A percentile compares a stretch with the other conserved stretches of the same genome.
These are phyloP conservation scores for Xylariaceae sp. DNA, from an alignment of 2,329 filamentous ascomycete genomes.

Conservation along the genomic window DNA sequence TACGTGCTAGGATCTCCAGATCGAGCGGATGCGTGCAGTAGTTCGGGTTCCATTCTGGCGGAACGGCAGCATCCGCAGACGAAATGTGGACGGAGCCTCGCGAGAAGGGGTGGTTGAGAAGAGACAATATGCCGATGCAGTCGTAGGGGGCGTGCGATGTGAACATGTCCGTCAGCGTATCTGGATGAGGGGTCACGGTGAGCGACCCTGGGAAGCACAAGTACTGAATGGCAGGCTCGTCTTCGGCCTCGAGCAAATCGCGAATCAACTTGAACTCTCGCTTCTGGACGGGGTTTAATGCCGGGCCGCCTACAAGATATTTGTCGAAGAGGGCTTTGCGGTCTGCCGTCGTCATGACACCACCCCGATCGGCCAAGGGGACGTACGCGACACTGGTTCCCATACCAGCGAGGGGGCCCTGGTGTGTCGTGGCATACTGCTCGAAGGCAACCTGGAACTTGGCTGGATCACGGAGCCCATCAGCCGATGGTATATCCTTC, in stretches of 20 bases:
- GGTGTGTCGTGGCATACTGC: slow-evolving; percentile 33
- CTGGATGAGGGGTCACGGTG: slow-evolving; percentile 24
- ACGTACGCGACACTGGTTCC: slow-evolving; percentile 36
- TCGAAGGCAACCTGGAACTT: slow-evolving; percentile 29
- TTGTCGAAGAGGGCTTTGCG: slow-evolving; percentile 25
- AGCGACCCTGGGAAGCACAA: slow-evolving; percentile 33
- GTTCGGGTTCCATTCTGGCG: slow-evolving; percentile 50
- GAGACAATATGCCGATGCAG: slow-evolving; percentile 53
- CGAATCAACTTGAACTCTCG: slow-evolving; percentile 24
- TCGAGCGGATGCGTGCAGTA: slow-evolving; percentile 55
- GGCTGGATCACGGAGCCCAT: slow-evolving; percentile 33
- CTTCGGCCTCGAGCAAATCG: slow-evolving; percentile 23
- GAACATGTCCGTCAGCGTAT: slow-evolving; percentile 25
- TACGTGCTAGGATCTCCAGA: slow-evolving; percentile 46
- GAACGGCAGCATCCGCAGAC: slow-evolving; percentile 36
- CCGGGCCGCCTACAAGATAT: slow-evolving; percentile 16
- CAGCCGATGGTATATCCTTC: slow-evolving; percentile 34
- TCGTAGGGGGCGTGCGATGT: slow-evolving; percentile 37
- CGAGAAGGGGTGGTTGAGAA: slow-evolving; percentile 59
- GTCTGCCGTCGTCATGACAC: slow-evolving; percentile 22
- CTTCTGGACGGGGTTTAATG: slow-evolving; percentile 11
- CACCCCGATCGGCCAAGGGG: slow-evolving; percentile 29
- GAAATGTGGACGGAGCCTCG: slow-evolving; percentile 57
- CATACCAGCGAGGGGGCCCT: slow-evolving; percentile 36
- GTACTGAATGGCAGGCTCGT: slow-evolving; percentile 34